phyloP scores from a whole-genome alignment of 2,329 filamentous ascomycete species.

The Lasiodiplodia theobromae region DNA sequence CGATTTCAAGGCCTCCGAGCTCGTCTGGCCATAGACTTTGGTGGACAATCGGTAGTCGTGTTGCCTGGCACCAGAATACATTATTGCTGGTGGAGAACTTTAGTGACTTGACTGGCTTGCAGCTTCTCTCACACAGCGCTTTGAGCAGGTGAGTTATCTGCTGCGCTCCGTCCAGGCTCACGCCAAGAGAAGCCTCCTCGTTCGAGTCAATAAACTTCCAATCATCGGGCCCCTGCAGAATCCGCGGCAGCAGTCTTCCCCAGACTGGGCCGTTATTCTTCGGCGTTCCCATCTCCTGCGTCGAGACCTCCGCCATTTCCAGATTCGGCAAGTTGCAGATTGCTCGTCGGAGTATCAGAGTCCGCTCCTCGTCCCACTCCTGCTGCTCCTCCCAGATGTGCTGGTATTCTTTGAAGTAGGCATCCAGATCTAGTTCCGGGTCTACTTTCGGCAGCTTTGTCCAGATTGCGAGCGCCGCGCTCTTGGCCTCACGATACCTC shows the following conservation, averaged over 20 bases:
- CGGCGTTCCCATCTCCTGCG: constrained; percentile 8
- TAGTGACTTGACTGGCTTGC: constrained; percentile 11
- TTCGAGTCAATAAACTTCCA: constrained; percentile 26
- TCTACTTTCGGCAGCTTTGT: constrained; percentile 10
- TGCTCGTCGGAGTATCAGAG: background rate
- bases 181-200: constrained; percentile 14
- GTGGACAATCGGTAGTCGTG: background rate
- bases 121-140: constrained; percentile 8
- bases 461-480: constrained; percentile 3
- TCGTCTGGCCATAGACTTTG: constrained; percentile 12
- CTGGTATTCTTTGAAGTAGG: constrained; percentile 8
- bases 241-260: constrained; percentile 12
- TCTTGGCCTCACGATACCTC: constrained; percentile 11
- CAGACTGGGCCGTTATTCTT: constrained; percentile 25
- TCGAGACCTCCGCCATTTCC: background rate
- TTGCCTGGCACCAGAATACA: constrained; percentile 20
- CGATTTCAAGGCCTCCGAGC: constrained; percentile 7
- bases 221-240: constrained; percentile 24
- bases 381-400: constrained; percentile 27
- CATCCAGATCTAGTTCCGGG: constrained; percentile 16
- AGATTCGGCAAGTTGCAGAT: constrained; percentile 26
- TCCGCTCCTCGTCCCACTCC: constrained; percentile 16
- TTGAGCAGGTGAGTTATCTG: constrained; percentile 22
- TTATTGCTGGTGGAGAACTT: constrained; percentile 11
- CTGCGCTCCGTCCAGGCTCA: constrained; percentile 17